These are phyloP conservation scores for Penicillium sp. DNA, from an alignment of 2,329 filamentous ascomycete species.

Conservation along the genomic window DNA sequence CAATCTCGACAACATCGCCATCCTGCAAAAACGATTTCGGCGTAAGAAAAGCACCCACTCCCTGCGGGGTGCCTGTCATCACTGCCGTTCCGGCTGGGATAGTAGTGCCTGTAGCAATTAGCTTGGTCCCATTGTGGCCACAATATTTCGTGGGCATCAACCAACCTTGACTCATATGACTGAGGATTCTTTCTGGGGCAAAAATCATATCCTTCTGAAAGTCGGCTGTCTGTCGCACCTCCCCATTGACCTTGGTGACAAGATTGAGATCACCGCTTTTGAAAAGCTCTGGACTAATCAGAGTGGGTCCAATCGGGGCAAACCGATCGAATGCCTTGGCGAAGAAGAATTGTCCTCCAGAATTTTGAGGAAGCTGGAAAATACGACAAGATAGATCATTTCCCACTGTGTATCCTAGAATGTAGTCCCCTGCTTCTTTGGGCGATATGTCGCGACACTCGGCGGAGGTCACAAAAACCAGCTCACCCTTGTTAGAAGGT, in stretches of 20 bases:
- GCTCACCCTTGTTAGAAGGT: conserved; percentile 1
- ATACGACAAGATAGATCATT: conserved; percentile 30
- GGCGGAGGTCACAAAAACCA: conserved; percentile 8
- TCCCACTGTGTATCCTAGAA: conserved; percentile 14
- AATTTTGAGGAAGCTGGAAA: conserved; percentile 25
- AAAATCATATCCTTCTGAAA: conserved; percentile 51
- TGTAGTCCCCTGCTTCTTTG: conserved; percentile 4
- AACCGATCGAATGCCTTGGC: conserved; percentile 49
- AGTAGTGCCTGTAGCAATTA: conserved; percentile 39
- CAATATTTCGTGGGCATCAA: background rate
- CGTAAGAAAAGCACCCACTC: conserved; percentile 35
- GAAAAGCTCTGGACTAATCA: conserved; percentile 31
- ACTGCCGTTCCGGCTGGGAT: conserved; percentile 49
- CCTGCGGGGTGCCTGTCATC: conserved; percentile 52
- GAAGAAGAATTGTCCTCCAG: conserved; percentile 36
- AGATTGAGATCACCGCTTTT: background rate
- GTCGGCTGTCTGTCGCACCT: conserved; percentile 43
- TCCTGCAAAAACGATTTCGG: conserved; percentile 33
- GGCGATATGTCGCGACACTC: conserved; percentile 5
- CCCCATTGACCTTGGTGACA: conserved; percentile 45
- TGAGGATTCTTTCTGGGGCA: conserved; percentile 42
- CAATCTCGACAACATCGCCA: conserved; percentile 27
- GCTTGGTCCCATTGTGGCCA: background rate
- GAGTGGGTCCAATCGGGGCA: conserved; percentile 45
- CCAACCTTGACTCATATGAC: conserved; percentile 39